Evolutionary conservation across 2,329 filamentous ascomycete genomes (phyloP), one percentile per base, ranked within the genome.

Genomic region (Paracoccidioides brasiliensis): DNA sequence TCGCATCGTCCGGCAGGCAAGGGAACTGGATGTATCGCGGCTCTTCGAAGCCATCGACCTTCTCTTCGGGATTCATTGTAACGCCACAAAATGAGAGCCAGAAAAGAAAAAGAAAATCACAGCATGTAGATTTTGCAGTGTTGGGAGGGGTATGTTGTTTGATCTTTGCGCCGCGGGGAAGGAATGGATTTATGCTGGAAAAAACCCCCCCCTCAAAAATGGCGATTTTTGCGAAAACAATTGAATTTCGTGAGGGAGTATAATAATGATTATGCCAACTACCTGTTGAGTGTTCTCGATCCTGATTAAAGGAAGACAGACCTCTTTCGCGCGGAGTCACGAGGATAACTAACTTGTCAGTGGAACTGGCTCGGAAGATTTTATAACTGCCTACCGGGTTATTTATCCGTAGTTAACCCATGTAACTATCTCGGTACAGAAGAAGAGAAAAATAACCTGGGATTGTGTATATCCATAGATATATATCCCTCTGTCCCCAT

Each of bases 1-100:
- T 76, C 56, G 73, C 76, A 63, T 70, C 77, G 59, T 76, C 76
- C 58, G 74, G 76, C 22, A 78, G 74, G 62, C 77, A 75, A 53
- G 76, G 76, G 63, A 84, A 84, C 59, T 77, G 71, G 59, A 84
- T 74, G 62, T 80, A 83, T 55, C 73, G 74, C 42, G 75, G 67
- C 56, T 76, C 74, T 60, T 74, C 70, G 22, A 49, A 49, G 32
- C 28, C 46, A 6, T 49, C 46, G 33, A 37, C 46, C 6, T 49
- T 30, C 33, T 49, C 46, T 49, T 30, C 10, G 33, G 32, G 22
- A 32, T 12, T 6, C 7, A 32, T 49, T 7, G 32, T 37, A 5
- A 8, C 6, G 22, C 22, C 22, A 22, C 22, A 22, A 22, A 22
- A 22, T 22, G 22, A 22, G 22, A 22, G 22, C 22, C 22, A 22